These are phyloP conservation scores for Trichoderma hamatum DNA, from an alignment of 2,329 filamentous ascomycete genomes.

Conservation along the genomic window DNA sequence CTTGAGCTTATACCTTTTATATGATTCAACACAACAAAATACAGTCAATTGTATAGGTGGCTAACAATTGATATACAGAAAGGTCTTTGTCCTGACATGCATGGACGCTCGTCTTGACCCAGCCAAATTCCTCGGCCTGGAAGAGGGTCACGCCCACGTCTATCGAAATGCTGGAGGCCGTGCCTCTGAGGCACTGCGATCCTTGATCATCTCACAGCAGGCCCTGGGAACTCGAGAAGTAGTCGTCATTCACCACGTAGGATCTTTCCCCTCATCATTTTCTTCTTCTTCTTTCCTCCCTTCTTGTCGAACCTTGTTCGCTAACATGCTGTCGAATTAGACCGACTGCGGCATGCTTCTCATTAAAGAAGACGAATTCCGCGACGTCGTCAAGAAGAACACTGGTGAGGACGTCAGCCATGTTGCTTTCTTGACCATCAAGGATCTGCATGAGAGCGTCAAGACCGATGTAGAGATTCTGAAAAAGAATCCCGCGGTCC, in stretches of 20 bases:
- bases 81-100: constrained; percentile 62
- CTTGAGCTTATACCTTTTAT: too few species aligned
- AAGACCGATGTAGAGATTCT: constrained; percentile 67
- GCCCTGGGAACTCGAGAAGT: constrained; percentile 77
- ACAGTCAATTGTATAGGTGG: background rate
- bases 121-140: constrained; percentile 68
- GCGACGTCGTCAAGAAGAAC: constrained; percentile 60
- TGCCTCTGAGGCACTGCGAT: constrained; percentile 70
- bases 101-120: constrained; percentile 81
- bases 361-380: constrained; percentile 63
- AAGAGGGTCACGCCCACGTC: constrained; percentile 76
- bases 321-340: constrained; percentile 29
- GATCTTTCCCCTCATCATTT: constrained; percentile 10
- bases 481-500: constrained; percentile 60
- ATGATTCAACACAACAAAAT: too few species aligned
- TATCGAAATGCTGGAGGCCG: constrained; percentile 74
- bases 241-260: constrained; percentile 68
- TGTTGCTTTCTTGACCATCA: constrained; percentile 68
- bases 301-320: background rate
- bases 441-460: constrained; percentile 65
- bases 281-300: background rate
- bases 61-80: constrained; percentile 32
- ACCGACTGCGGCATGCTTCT: constrained; percentile 64
- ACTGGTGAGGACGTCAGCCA: constrained; percentile 54
- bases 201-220: constrained; percentile 77